A percentile compares a stretch with the other conserved stretches of the same genome.
These are phyloP conservation scores for Diutina rugosa DNA, from an alignment of 1,139 yeast species.

Conservation along the genomic window DNA sequence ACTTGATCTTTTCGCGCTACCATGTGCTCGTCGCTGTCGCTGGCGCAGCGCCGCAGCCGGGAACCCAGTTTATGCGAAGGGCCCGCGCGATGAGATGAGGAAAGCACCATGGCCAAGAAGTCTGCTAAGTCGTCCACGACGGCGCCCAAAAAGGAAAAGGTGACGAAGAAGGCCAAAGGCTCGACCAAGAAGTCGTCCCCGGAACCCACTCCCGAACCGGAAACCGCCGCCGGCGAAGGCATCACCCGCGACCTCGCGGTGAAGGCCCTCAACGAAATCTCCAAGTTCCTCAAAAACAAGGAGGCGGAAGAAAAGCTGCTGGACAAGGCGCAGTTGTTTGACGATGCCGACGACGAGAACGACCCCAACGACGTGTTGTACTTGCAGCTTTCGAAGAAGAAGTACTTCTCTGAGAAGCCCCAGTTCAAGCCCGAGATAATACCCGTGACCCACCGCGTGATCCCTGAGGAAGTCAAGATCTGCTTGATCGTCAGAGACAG, in stretches of 20 bases:
- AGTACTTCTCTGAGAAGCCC: constrained; percentile 49
- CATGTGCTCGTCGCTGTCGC: not conserved
- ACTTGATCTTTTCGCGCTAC: not conserved
- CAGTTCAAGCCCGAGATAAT: constrained; percentile 64
- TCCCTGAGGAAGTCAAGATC: constrained; percentile 35
- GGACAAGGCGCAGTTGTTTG: constrained; percentile 16
- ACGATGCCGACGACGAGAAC: constrained; percentile 22
- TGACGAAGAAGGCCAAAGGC: constrained; percentile 3
- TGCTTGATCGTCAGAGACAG: constrained; percentile 67
- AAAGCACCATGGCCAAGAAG: constrained; percentile 6
- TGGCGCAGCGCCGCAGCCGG: not conserved
- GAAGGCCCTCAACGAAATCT: constrained; percentile 10
- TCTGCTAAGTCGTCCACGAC: constrained; percentile 8
- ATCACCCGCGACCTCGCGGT: constrained; percentile 7
- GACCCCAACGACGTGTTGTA: constrained; percentile 25
- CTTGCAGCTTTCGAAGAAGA: constrained; percentile 46
- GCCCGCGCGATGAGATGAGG: not conserved
- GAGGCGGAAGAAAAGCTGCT: constrained; percentile 13
- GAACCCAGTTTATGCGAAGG: not conserved
- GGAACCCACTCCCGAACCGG: not conserved
- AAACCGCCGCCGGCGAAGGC: not conserved
- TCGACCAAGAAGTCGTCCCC: constrained; percentile 2
- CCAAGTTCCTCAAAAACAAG: constrained; percentile 4
- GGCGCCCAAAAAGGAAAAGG: constrained; percentile 9
- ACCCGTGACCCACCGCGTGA: constrained; percentile 26